Evolutionary conservation across 768 basidiomycete genomes (phyloP).

Genomic region (Lentinula aciculospora): DNA sequence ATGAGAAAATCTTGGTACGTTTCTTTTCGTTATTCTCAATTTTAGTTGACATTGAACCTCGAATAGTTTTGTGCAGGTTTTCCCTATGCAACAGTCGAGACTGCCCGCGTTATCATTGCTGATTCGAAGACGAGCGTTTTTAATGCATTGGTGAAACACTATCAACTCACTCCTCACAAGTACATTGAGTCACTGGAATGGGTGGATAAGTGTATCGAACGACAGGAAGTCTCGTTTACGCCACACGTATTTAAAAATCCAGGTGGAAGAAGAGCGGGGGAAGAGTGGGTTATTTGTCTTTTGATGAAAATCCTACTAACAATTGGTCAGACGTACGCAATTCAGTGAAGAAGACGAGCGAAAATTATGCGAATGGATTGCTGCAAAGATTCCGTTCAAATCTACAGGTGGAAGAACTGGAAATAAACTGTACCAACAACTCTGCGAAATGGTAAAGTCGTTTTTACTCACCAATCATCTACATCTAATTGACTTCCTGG

Average conservation of each 20-base stretch:
- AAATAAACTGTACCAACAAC: conserved; percentile 77
- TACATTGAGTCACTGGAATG: conserved; percentile 78
- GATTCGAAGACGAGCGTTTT: conserved; percentile 78
- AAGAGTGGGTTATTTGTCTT: conserved; percentile 52
- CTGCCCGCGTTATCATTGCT: conserved; percentile 72
- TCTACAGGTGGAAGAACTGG: conserved; percentile 79
- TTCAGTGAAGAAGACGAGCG: conserved; percentile 77
- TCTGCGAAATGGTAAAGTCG: conserved; percentile 57
- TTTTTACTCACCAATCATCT: not conserved
- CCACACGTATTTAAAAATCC: conserved; percentile 81
- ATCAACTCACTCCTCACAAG: conserved; percentile 65
- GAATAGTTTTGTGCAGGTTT: conserved; percentile 76
- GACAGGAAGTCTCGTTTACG: conserved; percentile 57
- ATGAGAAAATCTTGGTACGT: conserved; percentile 64
- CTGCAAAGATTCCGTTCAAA: conserved; percentile 77
- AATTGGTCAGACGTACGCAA: conserved; percentile 55
- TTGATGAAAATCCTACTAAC: not conserved
- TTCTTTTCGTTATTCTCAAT: not conserved
- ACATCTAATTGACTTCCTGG: not conserved
- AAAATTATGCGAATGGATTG: conserved; percentile 73
- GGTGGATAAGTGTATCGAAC: conserved; percentile 82
- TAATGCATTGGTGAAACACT: conserved; percentile 64
- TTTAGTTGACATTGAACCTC: conserved; percentile 1
- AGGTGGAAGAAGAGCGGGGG: conserved; percentile 73
- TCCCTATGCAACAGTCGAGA: conserved; percentile 62